Percentiles rank a stretch among this genome's conserved stretches.
These are phyloP conservation scores for Penicillium robsamsonii DNA, from an alignment of 495 filamentous ascomycete species.

Conservation along the genomic window DNA sequence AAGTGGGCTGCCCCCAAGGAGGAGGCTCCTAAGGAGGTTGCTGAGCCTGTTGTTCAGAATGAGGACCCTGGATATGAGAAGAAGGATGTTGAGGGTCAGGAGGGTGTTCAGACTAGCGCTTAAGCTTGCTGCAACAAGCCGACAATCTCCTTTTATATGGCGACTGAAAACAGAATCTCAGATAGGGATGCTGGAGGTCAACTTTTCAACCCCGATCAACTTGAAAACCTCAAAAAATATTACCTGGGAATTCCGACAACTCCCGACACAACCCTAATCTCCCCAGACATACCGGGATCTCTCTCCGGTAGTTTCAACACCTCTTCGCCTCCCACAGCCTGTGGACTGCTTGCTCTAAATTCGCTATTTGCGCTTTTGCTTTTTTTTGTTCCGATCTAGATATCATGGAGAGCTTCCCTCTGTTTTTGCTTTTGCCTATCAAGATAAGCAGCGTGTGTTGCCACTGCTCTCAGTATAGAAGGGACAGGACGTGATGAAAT, in stretches of 20 bases:
- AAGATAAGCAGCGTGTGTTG: constrained; percentile 62
- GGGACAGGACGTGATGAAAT: constrained; percentile 9
- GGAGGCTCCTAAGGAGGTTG: constrained; percentile 42
- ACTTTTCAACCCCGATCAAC: constrained; percentile 5
- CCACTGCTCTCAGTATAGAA: constrained; percentile 35
- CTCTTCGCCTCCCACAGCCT: constrained; percentile 18
- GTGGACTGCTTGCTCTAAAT: constrained; percentile 47
- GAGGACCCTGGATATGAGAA: constrained; percentile 34
- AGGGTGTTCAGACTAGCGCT: constrained; percentile 32
- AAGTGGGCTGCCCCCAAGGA: constrained; percentile 61
- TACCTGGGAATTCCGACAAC: constrained; percentile 4
- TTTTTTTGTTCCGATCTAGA: constrained; percentile 71
- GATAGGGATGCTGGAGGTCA: constrained; percentile 4
- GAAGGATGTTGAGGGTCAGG: constrained; percentile 33
- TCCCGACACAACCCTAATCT: constrained; percentile 2
- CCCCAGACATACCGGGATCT: constrained; percentile 5
- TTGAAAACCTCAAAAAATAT: constrained; percentile 3
- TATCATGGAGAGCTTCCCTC: constrained; percentile 61
- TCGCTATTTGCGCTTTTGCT: constrained; percentile 42
- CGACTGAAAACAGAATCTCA: constrained; percentile 5
- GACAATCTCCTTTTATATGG: neutral
- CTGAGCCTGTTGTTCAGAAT: constrained; percentile 26
- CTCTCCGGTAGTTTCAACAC: constrained; percentile 21
- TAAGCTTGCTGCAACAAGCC: constrained; percentile 17
- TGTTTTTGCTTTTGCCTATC: constrained; percentile 54